phyloP scores from a whole-genome alignment of 2,329 filamentous ascomycete species.

The Blastomyces emzantsi region DNA sequence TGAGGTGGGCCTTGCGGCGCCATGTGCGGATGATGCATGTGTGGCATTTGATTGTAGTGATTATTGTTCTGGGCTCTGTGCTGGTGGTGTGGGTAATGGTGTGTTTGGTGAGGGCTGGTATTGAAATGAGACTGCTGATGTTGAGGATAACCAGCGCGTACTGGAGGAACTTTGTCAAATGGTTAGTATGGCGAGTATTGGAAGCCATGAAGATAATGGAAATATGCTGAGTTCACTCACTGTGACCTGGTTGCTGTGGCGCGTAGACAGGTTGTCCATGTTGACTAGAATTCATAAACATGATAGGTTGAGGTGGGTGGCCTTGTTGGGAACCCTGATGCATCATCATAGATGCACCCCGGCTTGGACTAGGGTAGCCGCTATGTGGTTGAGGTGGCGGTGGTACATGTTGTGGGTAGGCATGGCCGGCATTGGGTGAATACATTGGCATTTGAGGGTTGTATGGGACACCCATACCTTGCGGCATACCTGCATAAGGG shows the following conservation, averaged over 20 bases:
- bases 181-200: conserved; percentile 15
- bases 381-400: conserved; percentile 49
- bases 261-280: conserved; percentile 66
- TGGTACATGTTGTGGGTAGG: conserved; percentile 47
- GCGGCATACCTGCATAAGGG: conserved; percentile 62
- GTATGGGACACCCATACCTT: conserved; percentile 56
- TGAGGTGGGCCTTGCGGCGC: conserved; percentile 22
- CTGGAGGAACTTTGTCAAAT: conserved; percentile 46
- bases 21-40: conserved; percentile 35
- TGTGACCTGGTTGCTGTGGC: conserved; percentile 61
- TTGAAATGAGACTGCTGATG: conserved; percentile 54
- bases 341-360: conserved; percentile 85
- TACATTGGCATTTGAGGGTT: conserved; percentile 75
- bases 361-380: conserved; percentile 81
- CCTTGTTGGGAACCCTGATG: conserved; percentile 91
- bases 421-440: conserved; percentile 63
- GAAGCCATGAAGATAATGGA: conserved; percentile 21
- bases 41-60: conserved; percentile 45
- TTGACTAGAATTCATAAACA: conserved; percentile 66
- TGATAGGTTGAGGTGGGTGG: conserved; percentile 57
- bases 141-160: conserved; percentile 51
- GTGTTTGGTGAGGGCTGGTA: conserved; percentile 55
- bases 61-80: conserved; percentile 50
- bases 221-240: conserved; percentile 47
- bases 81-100: conserved; percentile 52